Conservation (phyloP, 441 rosid genomes). For the Pelargonium cotyledonis region DNA sequence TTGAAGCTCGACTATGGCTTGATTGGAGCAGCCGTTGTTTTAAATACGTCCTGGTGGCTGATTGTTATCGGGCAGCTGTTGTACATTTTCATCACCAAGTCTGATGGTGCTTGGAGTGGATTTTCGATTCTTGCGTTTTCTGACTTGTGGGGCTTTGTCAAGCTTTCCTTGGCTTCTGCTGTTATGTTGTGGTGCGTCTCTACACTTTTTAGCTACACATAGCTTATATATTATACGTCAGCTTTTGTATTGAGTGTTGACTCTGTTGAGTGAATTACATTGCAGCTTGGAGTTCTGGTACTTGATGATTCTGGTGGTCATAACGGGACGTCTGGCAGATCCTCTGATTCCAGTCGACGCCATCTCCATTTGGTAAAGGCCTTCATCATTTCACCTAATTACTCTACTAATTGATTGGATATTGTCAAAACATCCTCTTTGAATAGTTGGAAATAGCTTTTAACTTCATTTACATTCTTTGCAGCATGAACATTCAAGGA, state of each 20-base stretch:
- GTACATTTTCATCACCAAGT: constrained; percentile 41
- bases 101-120: constrained; percentile 44
- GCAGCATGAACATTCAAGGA: constrained; percentile 81
- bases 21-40: constrained; percentile 40
- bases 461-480: constrained; percentile 10
- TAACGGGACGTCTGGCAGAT: constrained; percentile 61
- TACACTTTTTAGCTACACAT: neutral
- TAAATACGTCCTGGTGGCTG: constrained; percentile 48
- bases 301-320: constrained; percentile 59
- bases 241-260: neutral
- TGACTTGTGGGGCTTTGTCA: constrained; percentile 41
- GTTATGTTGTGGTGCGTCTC: constrained; percentile 47
- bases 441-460: neutral
- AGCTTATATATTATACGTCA: neutral
- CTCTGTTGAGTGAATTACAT: neutral
- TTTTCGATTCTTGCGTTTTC: constrained; percentile 44
- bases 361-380: constrained; percentile 65
- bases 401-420: neutral
- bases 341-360: constrained; percentile 80
- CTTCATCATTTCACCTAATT: neutral
- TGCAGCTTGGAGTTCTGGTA: constrained; percentile 91
- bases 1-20: constrained; percentile 39
- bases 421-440: too few species aligned
- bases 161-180: constrained; percentile 50
- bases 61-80: constrained; percentile 33